phyloP scores from a whole-genome alignment of 176 grass and related monocot genomes.

The Juncus inflexus region DNA sequence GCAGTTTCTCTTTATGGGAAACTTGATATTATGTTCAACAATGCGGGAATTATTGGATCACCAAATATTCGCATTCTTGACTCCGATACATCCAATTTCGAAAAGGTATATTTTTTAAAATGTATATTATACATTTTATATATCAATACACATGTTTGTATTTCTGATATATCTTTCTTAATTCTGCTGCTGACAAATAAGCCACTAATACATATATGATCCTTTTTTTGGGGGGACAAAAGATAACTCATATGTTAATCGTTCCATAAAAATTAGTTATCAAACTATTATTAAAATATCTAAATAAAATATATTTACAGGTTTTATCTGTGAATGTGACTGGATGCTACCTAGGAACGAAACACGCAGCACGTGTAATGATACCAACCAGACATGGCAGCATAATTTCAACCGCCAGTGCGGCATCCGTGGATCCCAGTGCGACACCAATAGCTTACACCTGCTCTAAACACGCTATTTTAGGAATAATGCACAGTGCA shows the following conservation, averaged over 20 bases:
- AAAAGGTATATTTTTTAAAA: conserved; percentile 11
- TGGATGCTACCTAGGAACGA: conserved; percentile 28
- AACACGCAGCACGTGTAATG: conserved; percentile 35
- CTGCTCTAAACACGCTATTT: conserved; percentile 29
- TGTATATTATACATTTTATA: no score
- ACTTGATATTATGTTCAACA: conserved; percentile 42
- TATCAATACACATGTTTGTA: no score
- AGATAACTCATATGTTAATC: no score
- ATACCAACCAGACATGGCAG: conserved; percentile 17
- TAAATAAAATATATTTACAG: conserved; percentile 2
- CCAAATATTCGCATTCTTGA: conserved; percentile 14
- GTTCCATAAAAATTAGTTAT: background rate
- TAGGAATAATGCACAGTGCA: conserved; percentile 32
- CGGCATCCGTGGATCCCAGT: conserved; percentile 3
- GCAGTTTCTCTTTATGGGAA: conserved; percentile 18
- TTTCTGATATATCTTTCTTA: no score
- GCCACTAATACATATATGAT: no score
- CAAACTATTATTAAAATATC: background rate
- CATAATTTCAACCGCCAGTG: conserved; percentile 15
- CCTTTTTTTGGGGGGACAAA: no score
- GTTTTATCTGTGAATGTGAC: conserved; percentile 26
- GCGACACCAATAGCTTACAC: conserved; percentile 25
- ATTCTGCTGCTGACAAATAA: no score
- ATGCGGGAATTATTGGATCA: conserved; percentile 25
- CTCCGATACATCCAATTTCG: conserved; percentile 25